Evolutionary conservation across 495 filamentous ascomycete species (phyloP), one percentile per base, ranked within the genome.

Genomic region (Penicillium antarcticum): DNA sequence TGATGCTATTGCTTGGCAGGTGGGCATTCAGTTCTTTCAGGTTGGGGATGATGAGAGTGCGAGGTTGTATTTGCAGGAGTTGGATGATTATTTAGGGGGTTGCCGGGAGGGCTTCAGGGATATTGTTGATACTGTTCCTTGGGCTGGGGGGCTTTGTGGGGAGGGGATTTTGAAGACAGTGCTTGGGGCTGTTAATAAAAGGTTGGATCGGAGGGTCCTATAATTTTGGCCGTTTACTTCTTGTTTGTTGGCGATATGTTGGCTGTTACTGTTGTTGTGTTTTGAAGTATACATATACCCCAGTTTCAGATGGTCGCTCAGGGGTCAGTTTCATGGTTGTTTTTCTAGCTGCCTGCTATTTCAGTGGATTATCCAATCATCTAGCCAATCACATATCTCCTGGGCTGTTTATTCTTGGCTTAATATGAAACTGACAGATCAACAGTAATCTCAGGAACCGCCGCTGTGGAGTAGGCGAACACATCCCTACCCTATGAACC

Each of bases 1-100:
- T 4, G 77, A 84, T 31, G 92, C 91, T 0, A 82, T 86, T 29
- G 78, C 89, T 19, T 88, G 89, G 78, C 94, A 98, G 71, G 75
- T 97, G 11, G 94, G 95, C 11, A 85, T 98, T 49, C 94, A 98
- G 69, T 97, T 98, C 72, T 94, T 98, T 72, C 94, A 98, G 73
- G 87, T 97, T 46, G 94, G 94, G 41, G 77, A 82, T 26, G 91
- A 96, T 59, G 55, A 66, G 5, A 70, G 57, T 0, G 94, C 91
- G 0, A 71, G 72, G 31, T 62, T 73, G 65, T 84, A 85, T 55
- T 69, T 96, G 48, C 66, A 81, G 70, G 80, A 86, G 38, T 72
- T 98, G 35, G 94, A 98, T 63, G 89, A 97, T 70, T 80, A 79
- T 14, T 68, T 97, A 26, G 77, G 69, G 8, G 75, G 74, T 26